Base-by-base conservation (phyloP, 768 basidiomycete genomes). In the Mycena olivaceomarginata region DNA sequence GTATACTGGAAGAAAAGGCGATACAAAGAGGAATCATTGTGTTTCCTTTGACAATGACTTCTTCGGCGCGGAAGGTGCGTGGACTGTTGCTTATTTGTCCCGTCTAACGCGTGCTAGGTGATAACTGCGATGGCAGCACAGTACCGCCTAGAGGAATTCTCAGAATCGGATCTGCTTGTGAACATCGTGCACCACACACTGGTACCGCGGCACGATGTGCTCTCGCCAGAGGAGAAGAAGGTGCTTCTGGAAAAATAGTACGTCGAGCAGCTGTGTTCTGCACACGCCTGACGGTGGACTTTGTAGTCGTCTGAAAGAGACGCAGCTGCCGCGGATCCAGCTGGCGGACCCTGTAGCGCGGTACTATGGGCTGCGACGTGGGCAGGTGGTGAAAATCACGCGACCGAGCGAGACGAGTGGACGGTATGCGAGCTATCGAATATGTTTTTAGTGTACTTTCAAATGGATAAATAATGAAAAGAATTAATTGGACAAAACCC, bases 331-430 rank as follows among this genome's bases (percentile, higher is more conserved):
- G 64, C 96, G 98, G 31, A 99, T 99, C 78, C 98, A 99, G 86
- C 86, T 98, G 57, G 93, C 94, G 39, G 98, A 99, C 85, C 98
- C 98, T 12, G 98, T 99, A n/a, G 97, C 98, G 56, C 93, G 98
- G 75, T 99, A 99, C 85, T 99, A 99, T 87, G 98, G 98, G 67
- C 92, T 99, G 73, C 92, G 93, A 81, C 92, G 98, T 66, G 98
- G 98, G 39, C 97, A 98, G 85, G 98, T 99, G 63, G 98, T 99
- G 86, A 99, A 98, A 89, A 99, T 99, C 82, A 99, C 95, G 75
- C 90, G 98, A 82, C 96, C 97, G 39, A 97, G 96, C 86, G 98
- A 99, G 89, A 99, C 98, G 20, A 96, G 95, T 78, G 98, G 98
- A 67, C 93, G 96, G 75, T 98, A 97, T 81, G 95, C 96, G 68